Base-by-base conservation (phyloP, 1,284 basidiomycete genomes). In the Porodaedalea pini region DNA sequence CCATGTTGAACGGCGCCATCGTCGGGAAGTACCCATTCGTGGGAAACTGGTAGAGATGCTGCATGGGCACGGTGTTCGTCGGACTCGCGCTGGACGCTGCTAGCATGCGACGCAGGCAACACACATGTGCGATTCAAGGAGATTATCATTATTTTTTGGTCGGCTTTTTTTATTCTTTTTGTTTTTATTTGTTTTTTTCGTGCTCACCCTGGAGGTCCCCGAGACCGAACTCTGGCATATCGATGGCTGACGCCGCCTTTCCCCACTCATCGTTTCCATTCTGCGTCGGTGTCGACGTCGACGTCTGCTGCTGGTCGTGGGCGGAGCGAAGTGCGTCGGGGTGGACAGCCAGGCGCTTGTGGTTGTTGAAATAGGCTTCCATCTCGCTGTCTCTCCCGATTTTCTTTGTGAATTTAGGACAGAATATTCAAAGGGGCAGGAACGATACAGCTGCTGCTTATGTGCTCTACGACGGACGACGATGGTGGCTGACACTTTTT, bases 1-100 rank as follows among this genome's bases (percentile, higher is more conserved):
- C 73, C 3, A 78, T 73, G 62, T 79, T 79, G 70, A 78, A 84
- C 4, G 83, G 76, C 2, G 75, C 69, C 7, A 76, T 68, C n/a
- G 77, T 68, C 51, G 73, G 66, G 62, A 69, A 73, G 64, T 66
- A 71, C 65, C 66, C 66, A 77, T 49, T 71, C 6, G 70, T 39
- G 75, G 67, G 34, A 73, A 69, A 29, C 34, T 52, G 34, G 43
- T 62, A 62, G 25, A 62, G 43, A 19, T 54, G 31, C 37, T 58
- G 62, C 29, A 57, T 36, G 40, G 57, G 53, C 25, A 45, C 44
- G 31, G 54, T 47, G 27, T 44, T 27, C 23, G 53, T 31, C 45
- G 58, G 23, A 31, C 37, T 51, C 27, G 61, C 25, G 29, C 54
- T 40, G 15, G 61, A 43, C 17, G 58, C 54, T 52, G 49, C n/a